These are phyloP conservation scores for Emmonsiellopsis sp. DNA, from an alignment of 2,329 filamentous ascomycete species.

Conservation along the genomic window DNA sequence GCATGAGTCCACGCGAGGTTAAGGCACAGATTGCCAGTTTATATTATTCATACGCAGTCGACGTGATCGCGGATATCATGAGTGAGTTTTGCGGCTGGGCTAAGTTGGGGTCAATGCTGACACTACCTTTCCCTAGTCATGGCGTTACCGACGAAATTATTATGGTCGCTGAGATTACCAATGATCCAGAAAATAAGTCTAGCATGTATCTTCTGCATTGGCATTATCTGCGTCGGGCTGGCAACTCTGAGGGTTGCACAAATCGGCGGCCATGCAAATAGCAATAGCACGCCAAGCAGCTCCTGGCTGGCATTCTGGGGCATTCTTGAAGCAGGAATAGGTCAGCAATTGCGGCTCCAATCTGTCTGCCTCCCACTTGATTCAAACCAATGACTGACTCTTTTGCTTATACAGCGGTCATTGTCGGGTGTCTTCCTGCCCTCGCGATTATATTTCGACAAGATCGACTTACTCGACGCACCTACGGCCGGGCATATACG, in stretches of 20 bases:
- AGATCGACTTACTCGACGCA: not conserved
- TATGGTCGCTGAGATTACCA: conserved; percentile 29
- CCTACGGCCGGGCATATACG: not conserved
- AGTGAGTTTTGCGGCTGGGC: conserved; percentile 14
- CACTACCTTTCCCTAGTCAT: conserved; percentile 21
- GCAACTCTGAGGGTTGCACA: conserved; percentile 23
- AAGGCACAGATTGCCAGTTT: conserved; percentile 25
- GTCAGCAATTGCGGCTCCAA: conserved; percentile 12
- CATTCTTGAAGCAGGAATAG: conserved; percentile 27
- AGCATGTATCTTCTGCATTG: conserved; percentile 19
- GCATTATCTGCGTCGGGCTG: conserved; percentile 19
- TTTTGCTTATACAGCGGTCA: conserved; percentile 1
- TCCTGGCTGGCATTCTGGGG: conserved; percentile 32
- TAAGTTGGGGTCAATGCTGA: not conserved
- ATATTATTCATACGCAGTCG: conserved; percentile 28
- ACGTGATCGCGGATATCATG: conserved; percentile 28
- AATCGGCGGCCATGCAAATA: conserved; percentile 19
- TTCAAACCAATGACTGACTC: not conserved
- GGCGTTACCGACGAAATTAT: conserved; percentile 27
- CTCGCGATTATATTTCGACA: conserved; percentile 3
- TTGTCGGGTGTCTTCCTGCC: conserved; percentile 3
- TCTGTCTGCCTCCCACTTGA: not conserved
- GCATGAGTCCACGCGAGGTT: conserved; percentile 19
- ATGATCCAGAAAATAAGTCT: conserved; percentile 25
- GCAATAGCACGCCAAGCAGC: conserved; percentile 20